Base-by-base conservation (phyloP, 1,139 yeast species). In the Hyphopichia fennica region DNA sequence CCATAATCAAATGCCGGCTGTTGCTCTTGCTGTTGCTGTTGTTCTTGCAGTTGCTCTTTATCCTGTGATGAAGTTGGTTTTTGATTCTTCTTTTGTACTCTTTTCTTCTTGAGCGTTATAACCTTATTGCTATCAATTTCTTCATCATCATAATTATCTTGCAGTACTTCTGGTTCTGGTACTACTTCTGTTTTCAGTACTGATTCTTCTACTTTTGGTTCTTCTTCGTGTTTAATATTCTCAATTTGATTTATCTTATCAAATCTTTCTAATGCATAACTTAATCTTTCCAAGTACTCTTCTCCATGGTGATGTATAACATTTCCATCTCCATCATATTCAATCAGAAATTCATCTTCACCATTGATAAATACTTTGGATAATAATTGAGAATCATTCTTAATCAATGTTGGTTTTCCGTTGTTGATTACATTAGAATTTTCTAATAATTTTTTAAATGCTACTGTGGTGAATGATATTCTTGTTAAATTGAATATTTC, bases 101-200 rank as follows among this genome's bases (percentile, higher is more conserved):
- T 54, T 47, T 64, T 71, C 47, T 67, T 67, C 30, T 79, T 74
- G 46, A 84, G 63, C 0, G 83, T 75, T 30, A 84, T 67, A 17
- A 84, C 69, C 44, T 84, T 89, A 44, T 81, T 73, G n/a, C 67
- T 63, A 40, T 68, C 65, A 35, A 57, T 52, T n/a, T 51, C 48
- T 11, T 42, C 37, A 17, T 48, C 50, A 2, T n/a, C n/a, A n/a
- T n/a, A n/a, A n/a, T n/a, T n/a, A n/a, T 25, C n/a, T n/a, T 25
- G 9, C 28, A n/a, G n/a, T 25, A 3, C 45, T 6, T 22, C 18
- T 20, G 17, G 16, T 22, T 28, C 31, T 28, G 13, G 10, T 28
- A 4, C 17, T 17, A 13, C 18, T 10, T 15, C 34, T 17, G 4
- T 17, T 28, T n/a, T 7, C 16, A 2, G 15, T 22, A 6, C 31